Evolutionary conservation across 441 rosid genomes (phyloP), one percentile per base, ranked within the genome.

Genomic region (Populus hybrid): DNA sequence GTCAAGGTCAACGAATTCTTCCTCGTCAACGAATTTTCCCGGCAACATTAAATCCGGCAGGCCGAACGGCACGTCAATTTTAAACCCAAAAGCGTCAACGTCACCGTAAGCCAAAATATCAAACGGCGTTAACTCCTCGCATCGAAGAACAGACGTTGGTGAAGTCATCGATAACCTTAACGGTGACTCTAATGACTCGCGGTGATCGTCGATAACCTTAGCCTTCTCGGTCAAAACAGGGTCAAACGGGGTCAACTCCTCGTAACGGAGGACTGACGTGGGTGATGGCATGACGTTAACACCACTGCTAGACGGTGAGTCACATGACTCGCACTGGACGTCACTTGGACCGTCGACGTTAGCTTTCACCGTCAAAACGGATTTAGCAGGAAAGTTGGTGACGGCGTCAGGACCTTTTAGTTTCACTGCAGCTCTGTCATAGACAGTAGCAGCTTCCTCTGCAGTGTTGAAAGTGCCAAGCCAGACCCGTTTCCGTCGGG

Each of bases 371-470:
- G 67, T 74, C 14, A 42, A 14, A n/a, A 72, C 75, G 8, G 87
- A 28, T 77, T 42, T 75, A 8, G 21, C 42, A 5, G 87, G 84
- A 34, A 88, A 85, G 77, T 88, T 86, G 14, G 84, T 86, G 77
- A 80, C 63, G 66, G 69, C 67, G 76, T 64, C 20, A 24, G 30
- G 11, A 78, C 80, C 3, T 78, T 69, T 78, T 0, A 88, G 73
- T 63, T 73, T 46, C 12, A 84, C 70, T 0, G 90, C 89, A 23
- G 91, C 91, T 70, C 77, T 67, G 10, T 88, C 91, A 63, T 88
- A 86, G 9, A 71, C 88, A 5, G 69, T 71, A 10, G 88, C 88
- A 21, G 89, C 88, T 71, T 88, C 88, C 32, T 30, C 32, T 30
- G 32, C 32, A 30, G 32, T 30, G 32, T 30, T 30, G 32, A 30